Base-by-base conservation (phyloP, 495 filamentous ascomycete species). In the Xylaria curta region DNA sequence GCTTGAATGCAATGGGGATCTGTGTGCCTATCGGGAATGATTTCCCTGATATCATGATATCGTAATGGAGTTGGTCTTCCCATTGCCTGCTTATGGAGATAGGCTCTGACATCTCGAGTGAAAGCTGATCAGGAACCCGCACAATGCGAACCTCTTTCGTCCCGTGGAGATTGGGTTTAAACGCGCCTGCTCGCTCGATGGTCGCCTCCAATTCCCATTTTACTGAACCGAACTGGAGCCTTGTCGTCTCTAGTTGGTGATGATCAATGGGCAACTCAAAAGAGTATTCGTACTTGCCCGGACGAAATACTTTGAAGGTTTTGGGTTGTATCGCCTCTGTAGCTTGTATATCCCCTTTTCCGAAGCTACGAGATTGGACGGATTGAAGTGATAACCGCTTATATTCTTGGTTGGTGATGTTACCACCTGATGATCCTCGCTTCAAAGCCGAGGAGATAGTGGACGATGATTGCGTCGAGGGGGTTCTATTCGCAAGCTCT, bases 31-130 rank as follows among this genome's bases (percentile, higher is more conserved):
- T 85, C 4, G 96, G 94, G 76, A 99, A 99, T 2, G 95, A 97
- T 89, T 99, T 99, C 64, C 97, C 96, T 4, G 95, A 98, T 72
- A 99, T 97, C 75, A 98, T 93, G 71, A 99, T 99, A 75, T 99
- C 96, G 81, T 99, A 99, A 76, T 98, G 95, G 42, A 99, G 87
- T 76, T 99, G 96, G 76, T 99, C 97, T 76, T 99, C 96, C 96
- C 96, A 99, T 68, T 94, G 95, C 31, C 96, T 87, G 66, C 93
- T 97, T 76, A 99, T 98, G 26, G 95, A 95, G 79, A 99, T 99
- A 17, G 96, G 96, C 77, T 99, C 96, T 33, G 95, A 90, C 80
- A 94, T 93, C 77, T 99, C 97, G 62, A 98, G 83, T 5, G 95
- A 98, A 61, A 94, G 89, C 82, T 98, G 94, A 21, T 95, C 90